Percentiles rank a stretch among this genome's conserved stretches.
These are phyloP conservation scores for Eucalyptus marginata DNA, from an alignment of 345 rosid species.

Conservation along the genomic window DNA sequence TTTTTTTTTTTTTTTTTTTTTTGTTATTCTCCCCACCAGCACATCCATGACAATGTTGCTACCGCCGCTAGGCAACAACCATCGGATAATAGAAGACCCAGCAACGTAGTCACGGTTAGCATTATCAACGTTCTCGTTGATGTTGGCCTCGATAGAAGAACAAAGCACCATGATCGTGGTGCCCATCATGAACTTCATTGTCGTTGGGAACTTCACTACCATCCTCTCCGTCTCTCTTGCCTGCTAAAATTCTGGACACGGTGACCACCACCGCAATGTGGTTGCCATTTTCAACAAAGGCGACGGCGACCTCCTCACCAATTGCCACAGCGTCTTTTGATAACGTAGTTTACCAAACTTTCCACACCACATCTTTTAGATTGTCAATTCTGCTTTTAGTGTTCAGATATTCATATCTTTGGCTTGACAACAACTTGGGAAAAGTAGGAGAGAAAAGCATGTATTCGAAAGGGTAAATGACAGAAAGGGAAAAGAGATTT, in stretches of 20 bases:
- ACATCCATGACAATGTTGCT: neutral
- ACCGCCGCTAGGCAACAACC: neutral
- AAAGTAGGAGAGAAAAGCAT: neutral
- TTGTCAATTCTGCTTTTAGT: neutral
- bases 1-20: no score
- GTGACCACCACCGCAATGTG: neutral
- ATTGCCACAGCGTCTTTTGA: neutral
- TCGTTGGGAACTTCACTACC: neutral
- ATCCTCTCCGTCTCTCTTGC: neutral
- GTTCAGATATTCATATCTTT: neutral
- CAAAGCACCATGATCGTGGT: neutral
- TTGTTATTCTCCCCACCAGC: fast-evolving
- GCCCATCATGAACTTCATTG: neutral
- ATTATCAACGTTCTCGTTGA: neutral
- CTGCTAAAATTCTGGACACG: neutral
- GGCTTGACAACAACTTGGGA: neutral
- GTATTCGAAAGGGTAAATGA: neutral
- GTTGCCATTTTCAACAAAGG: neutral
- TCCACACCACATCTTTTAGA: neutral
- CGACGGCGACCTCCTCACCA: neutral
- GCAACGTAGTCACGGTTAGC: neutral
- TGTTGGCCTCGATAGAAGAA: neutral
- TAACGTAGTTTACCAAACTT: neutral
- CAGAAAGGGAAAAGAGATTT: no score
- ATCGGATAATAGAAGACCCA: neutral